Evolutionary conservation across 306 rosid species (phyloP).

Genomic region (Cyamopsis tetragonoloba): DNA sequence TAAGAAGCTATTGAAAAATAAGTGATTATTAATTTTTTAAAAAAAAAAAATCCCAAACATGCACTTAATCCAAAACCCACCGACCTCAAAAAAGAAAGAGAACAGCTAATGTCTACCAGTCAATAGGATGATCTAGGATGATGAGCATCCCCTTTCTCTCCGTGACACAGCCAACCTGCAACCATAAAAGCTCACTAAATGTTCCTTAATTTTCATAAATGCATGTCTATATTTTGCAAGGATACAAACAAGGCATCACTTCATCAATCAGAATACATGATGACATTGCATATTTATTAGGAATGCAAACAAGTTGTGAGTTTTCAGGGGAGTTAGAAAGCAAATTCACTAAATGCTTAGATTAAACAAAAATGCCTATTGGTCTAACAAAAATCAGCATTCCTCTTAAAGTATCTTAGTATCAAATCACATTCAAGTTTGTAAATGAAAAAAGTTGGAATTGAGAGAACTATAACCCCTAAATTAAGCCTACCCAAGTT

Average conservation of each 20-base stretch:
- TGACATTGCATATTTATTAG: slow-evolving; percentile 19
- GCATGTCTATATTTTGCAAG: slow-evolving; percentile 11
- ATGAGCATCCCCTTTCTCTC: slow-evolving; percentile 20
- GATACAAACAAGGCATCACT: slow-evolving; percentile 10
- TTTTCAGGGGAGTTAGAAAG: slow-evolving; percentile 4
- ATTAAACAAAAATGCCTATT: too few species aligned
- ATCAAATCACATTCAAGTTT: too few species aligned
- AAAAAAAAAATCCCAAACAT: too few species aligned
- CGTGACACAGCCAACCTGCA: slow-evolving; percentile 32
- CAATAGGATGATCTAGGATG: slow-evolving; percentile 13
- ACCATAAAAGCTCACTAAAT: slow-evolving; percentile 27
- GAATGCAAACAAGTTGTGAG: slow-evolving; percentile 4
- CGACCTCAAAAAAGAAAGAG: slow-evolving; percentile 6
- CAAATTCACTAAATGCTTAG: not conserved
- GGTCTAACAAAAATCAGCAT: too few species aligned
- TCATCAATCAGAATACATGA: slow-evolving; percentile 1
- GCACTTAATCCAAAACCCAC: slow-evolving; percentile 19
- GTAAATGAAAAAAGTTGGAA: too few species aligned
- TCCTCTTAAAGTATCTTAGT: too few species aligned
- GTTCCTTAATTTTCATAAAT: slow-evolving; percentile 20
- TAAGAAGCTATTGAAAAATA: too few species aligned
- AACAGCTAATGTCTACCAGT: slow-evolving; percentile 1
- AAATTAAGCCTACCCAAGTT: too few species aligned
- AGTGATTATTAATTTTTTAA: too few species aligned
- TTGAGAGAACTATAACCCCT: too few species aligned